Evolutionary conservation across 2,329 filamentous ascomycete genomes (phyloP).

Genomic region (Amylocarpus encephaloides): DNA sequence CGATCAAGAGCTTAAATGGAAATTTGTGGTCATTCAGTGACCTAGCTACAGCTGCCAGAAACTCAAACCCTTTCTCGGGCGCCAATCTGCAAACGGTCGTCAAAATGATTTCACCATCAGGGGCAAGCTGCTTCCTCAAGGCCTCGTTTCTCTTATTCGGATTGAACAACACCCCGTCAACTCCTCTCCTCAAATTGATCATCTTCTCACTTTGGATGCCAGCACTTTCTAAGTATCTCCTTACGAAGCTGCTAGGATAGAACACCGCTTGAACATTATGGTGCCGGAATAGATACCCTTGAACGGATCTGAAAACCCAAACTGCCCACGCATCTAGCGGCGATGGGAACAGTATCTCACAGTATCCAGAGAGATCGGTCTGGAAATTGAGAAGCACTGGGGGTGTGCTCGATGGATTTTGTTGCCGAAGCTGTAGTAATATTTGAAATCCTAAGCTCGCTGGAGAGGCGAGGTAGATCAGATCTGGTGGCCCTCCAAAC

Average conservation of each 20-base stretch:
- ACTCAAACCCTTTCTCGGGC: conserved; percentile 65
- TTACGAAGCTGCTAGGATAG: conserved; percentile 60
- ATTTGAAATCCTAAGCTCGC: conserved; percentile 66
- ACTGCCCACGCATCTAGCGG: conserved; percentile 56
- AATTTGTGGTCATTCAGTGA: conserved; percentile 50
- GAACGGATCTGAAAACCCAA: conserved; percentile 54
- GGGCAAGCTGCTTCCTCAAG: conserved; percentile 49
- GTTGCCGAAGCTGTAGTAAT: conserved; percentile 60
- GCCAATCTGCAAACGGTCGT: conserved; percentile 61
- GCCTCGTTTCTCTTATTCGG: conserved; percentile 45
- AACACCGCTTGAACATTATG: conserved; percentile 58
- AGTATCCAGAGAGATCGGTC: conserved; percentile 64
- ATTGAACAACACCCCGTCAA: conserved; percentile 57
- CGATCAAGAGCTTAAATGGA: conserved; percentile 58
- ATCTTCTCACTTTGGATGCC: conserved; percentile 51
- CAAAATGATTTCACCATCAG: conserved; percentile 57
- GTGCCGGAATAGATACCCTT: conserved; percentile 61
- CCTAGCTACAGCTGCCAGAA: conserved; percentile 50
- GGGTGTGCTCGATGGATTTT: conserved; percentile 46
- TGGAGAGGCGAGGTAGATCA: conserved; percentile 65
- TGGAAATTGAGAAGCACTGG: conserved; percentile 64
- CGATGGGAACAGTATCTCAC: conserved; percentile 59
- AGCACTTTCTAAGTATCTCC: conserved; percentile 52
- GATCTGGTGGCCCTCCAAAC: conserved; percentile 53
- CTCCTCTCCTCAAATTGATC: conserved; percentile 56